Evolutionary conservation across 2,329 filamentous ascomycete genomes (phyloP), one percentile per base, ranked within the genome.

Genomic region (Purpureocillium takamizusanense): DNA sequence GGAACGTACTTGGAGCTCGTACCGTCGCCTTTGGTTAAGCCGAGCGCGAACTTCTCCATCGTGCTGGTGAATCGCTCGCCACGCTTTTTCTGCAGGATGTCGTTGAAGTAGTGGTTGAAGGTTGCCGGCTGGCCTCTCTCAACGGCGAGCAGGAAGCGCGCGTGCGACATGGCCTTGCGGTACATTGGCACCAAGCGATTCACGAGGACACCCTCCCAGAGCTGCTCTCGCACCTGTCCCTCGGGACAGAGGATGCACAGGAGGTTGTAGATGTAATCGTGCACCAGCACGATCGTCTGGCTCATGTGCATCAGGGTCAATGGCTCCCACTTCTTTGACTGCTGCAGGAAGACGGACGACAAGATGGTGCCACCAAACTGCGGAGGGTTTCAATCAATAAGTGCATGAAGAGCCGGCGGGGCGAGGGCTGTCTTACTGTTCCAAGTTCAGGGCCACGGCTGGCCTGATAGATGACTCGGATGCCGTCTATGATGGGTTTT

Each of bases 281-380:
- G 75, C 0, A 78, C 66, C 0, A 71, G 40, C 0, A 60, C 37
- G 5, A 81, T 70, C 3, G 69, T 56, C 18, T 72, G 65, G 41
- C 66, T 67, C 5, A 76, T 59, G 42, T 80, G 74, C 0, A 59
- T 61, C 0, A 63, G 41, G 0, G 69, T 63, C 1, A 82, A 49
- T 0, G 42, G 34, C 0, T 59, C 47, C 78, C 78, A 81, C 13
- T 72, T 76, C 11, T 48, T 43, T 0, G 75, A 67, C 40, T 81
- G 76, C 27, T 68, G 64, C 21, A 66, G 65, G 52, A 81, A 77
- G 0, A 62, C 56, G 0, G 51, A 57, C 0, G 62, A 53, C 0
- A 79, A 49, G 12, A 77, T 43, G 0, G 55, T 45, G 0, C 57
- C 53, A 10, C 56, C 51, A 29, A 67, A 67, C 62, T 61, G 17